Base-by-base conservation (phyloP, 805 yeast species). In the Barnettozyma salicaria region DNA sequence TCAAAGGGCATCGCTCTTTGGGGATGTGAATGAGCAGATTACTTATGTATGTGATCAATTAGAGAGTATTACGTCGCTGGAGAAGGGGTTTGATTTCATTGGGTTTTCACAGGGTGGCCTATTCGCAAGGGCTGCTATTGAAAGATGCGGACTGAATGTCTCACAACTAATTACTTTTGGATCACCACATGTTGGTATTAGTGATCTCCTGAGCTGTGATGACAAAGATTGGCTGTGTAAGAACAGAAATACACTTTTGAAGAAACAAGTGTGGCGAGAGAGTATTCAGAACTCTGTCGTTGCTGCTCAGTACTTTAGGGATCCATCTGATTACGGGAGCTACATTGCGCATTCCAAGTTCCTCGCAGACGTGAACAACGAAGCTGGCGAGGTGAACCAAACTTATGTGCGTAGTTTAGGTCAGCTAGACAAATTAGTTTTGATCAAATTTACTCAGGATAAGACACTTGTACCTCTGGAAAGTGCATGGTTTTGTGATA, bases 61-160 rank as follows among this genome's bases (percentile, higher is more conserved):
- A n/a, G 36, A 53, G 0, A 47, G 47, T 1, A 63, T 72, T 2
- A 60, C 74, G 1, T 74, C 69, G 37, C 59, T 82, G 7, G 34
- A 40, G 2, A 39, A 58, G 23, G 89, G 89, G 0, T 79, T 82
- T 51, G 79, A 81, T 53, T 84, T 79, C 6, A 67, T 84, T 27
- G 95, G 95, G 5, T 78, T 80, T 47, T 81, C 90, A 0, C 95
- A 84, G 53, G 95, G 95, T 27, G 95, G 95, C 0, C 58, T 84
- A n/a, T 77, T 84, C 43, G 60, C 81, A n/a, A 59, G 95, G 31
- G 80, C 79, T 5, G 68, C 80, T 20, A 64, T 75, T 20, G 81
- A 85, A 52, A 57, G 71, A 18, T 84, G 90, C 56, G 46, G 35
- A 11, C 24, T 67, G 52, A 52, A 59, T 16, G 64, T 80, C 3